These are phyloP conservation scores for Arabidopsis hybrid DNA, from an alignment of 441 rosid genomes.

Conservation along the genomic window DNA sequence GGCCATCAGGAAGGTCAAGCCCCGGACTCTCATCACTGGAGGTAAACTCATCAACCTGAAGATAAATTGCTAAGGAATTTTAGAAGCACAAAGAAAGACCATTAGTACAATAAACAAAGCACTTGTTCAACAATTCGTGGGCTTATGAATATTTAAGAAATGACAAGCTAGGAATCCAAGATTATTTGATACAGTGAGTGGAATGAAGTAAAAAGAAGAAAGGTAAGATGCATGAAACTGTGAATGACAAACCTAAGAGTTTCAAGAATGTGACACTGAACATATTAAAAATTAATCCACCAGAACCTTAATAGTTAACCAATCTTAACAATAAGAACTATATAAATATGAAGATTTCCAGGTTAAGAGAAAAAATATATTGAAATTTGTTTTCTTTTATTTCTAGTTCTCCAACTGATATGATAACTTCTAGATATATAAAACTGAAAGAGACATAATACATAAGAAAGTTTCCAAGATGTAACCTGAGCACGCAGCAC, in stretches of 20 bases:
- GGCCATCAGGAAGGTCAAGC: conserved; percentile 86
- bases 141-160: conserved; percentile 17
- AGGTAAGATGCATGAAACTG: conserved; percentile 26
- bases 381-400: background rate
- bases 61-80: conserved; percentile 38
- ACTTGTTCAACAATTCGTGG: conserved; percentile 20
- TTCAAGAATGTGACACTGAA: background rate
- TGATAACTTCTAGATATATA: conserved; percentile 15
- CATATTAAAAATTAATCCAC: background rate
- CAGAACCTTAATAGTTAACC: conserved; percentile 17
- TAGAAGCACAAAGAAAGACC: conserved; percentile 29
- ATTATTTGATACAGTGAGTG: conserved; percentile 1
- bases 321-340: conserved; percentile 11
- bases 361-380: conserved; percentile 21
- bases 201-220: conserved; percentile 9
- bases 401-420: conserved; percentile 21
- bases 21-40: conserved; percentile 62
- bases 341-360: conserved; percentile 10
- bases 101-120: conserved; percentile 20
- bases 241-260: background rate
- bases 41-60: conserved; percentile 91
- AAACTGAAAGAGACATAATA: conserved; percentile 28
- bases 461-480: conserved; percentile 34
- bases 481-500: conserved; percentile 91
- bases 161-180: background rate